phyloP scores from a whole-genome alignment of 164 flowering plant species.

The Vitis rupestris region DNA sequence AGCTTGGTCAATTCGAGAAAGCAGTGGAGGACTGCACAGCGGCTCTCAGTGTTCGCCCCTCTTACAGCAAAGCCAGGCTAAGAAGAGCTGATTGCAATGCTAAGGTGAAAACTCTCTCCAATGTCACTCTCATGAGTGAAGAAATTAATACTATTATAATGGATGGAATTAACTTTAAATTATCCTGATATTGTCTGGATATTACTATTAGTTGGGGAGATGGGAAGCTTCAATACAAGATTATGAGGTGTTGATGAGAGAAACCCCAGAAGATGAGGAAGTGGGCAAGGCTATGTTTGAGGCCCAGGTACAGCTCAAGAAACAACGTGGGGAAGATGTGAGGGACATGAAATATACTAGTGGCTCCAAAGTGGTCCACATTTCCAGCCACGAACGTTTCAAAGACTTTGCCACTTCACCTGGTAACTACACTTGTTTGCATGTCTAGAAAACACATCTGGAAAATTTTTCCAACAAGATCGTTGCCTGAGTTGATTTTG shows the following conservation, averaged over 20 bases:
- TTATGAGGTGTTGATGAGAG: conserved; percentile 64
- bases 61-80: conserved; percentile 61
- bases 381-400: background rate
- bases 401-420: background rate
- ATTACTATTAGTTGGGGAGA: conserved; percentile 50
- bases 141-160: background rate
- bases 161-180: background rate
- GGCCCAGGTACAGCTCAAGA: conserved; percentile 52
- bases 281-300: conserved; percentile 49
- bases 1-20: conserved; percentile 56
- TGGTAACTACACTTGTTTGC: background rate
- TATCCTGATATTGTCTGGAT: background rate
- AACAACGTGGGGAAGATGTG: conserved; percentile 34
- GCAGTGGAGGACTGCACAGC: conserved; percentile 68
- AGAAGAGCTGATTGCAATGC: conserved; percentile 70
- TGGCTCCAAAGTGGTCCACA: background rate
- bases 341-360: conserved; percentile 22
- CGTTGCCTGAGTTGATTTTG: too few relatives aligned
- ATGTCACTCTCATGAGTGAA: background rate
- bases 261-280: conserved; percentile 59
- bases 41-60: conserved; percentile 54
- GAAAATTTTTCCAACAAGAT: background rate
- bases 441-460: background rate
- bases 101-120: conserved; percentile 38
- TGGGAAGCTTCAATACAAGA: conserved; percentile 85